Base-by-base conservation (phyloP, 2,329 filamentous ascomycete species). In the Fusarium sp. region DNA sequence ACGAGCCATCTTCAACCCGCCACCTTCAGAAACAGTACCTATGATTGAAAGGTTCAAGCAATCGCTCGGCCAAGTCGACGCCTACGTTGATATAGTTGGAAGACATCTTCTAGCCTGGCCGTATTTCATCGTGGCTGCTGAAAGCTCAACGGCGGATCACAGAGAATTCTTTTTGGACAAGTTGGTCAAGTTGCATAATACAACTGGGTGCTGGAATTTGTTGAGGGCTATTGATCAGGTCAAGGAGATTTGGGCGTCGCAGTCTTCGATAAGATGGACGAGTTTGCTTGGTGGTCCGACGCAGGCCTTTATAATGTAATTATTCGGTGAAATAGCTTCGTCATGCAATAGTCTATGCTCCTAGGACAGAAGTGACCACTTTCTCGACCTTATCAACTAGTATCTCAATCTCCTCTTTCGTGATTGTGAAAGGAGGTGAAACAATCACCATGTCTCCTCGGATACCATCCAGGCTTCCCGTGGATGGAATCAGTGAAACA, bases 261-360 rank as follows among this genome's bases (percentile, higher is more conserved):
- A 75, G 17, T 75, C 72, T 20, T 73, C 62, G 33, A 64, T 75
- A 2, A 20, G 73, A 0, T 75, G 73, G 73, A 75, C 73, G 1
- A 75, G 73, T 33, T 54, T 75, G 50, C 15, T 75, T 10, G 73
- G 73, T 14, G 70, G 73, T 2, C 73, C 73, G 5, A 75, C 61
- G 5, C 73, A 75, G 14, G 73, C 73, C 23, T 60, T 75, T 13
- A 75, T 75, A n/a, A 75, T 75, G 73, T 75, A 59, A 65, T 35
- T 12, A 30, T 9, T 17, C 4, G 18, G 8, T 17, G 18, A 10
- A 44, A 35, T 5, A 26, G 7, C 12, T 35, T n/a, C 12, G 8
- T 20, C 14, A 11, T 23, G 11, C 18, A 2, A 8, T 27, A 1
- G 11, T 27, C 27, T 60, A 67, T 33, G 30, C 17, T 6, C 65